Base-by-base conservation (phyloP, 768 basidiomycete genomes). In the Mrakia hoshinonis region DNA sequence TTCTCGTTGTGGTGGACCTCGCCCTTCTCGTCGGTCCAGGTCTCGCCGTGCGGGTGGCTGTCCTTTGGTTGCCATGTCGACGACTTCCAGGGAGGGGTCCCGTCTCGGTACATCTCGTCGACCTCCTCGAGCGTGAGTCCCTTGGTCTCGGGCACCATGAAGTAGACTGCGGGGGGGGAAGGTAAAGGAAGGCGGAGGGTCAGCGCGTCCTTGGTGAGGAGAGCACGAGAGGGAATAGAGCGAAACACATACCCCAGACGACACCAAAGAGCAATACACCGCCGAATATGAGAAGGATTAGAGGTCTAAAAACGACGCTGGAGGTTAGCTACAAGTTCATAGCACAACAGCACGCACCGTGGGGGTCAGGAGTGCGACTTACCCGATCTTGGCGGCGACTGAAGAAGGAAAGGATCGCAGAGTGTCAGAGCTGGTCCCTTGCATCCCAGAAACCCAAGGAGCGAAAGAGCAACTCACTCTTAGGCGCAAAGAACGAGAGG, bases 101-200 rank as follows among this genome's bases (percentile, higher is more conserved):
- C 38, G 7, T 51, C 39, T 55, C 38, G 48, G 24, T 69, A 61
- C 82, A 90, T 77, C 79, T 89, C 87, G 77, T 90, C 88, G 73
- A 89, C 86, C 82, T 89, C 87, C 81, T 90, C 89, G 73, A 89
- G 78, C 67, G 85, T 85, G 26, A 91, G 83, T 13, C 89, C 89
- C 78, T 85, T 90, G 29, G 88, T 91, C 82, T 92, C 91, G 26
- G 90, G 90, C 60, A 92, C 85, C 77, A 86, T 85, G 67, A 90
- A 73, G 51, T 43, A 61, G 48, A 69, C 43, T 43, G 34, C 11
- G 34, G 34, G 62, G 22, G 38, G 31, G 24, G 13, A 34, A 26
- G 31, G 20, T 5, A 46, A 43, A 12, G 38, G 22, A 39, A n/a
- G 39, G 38, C 9, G 13, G 10, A 39, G 5, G 26, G n/a, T 39